phyloP scores from a whole-genome alignment of 176 grass and related monocot species.

The Typha latifolia region DNA sequence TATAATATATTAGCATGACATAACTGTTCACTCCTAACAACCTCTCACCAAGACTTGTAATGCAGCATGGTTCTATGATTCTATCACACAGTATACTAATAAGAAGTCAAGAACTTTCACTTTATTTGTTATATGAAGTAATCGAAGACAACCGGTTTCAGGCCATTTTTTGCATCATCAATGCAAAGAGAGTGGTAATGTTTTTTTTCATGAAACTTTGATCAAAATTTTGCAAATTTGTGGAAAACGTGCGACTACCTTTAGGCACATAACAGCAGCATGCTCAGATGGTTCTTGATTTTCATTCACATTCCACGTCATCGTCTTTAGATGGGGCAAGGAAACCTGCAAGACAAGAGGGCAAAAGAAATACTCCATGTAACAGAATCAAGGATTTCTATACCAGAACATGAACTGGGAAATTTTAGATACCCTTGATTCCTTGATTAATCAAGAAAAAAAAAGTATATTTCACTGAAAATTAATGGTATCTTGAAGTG shows the following conservation, averaged over 20 bases:
- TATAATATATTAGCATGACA: conserved; percentile 8
- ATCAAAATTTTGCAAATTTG: background rate
- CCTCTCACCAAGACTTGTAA: too few species aligned
- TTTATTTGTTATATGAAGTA: too few species aligned
- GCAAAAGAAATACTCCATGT: background rate
- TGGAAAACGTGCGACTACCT: conserved; percentile 18
- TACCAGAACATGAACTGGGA: background rate
- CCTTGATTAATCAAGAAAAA: background rate
- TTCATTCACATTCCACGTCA: conserved; percentile 21
- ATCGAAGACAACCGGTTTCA: background rate
- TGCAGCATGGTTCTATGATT: too few species aligned
- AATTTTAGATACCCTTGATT: too few species aligned
- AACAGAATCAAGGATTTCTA: background rate
- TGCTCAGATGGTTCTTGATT: conserved; percentile 29
- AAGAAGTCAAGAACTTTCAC: too few species aligned
- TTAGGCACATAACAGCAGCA: conserved; percentile 11
- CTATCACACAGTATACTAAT: too few species aligned
- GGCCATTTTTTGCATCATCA: background rate
- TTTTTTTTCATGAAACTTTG: background rate
- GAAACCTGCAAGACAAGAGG: conserved; percentile 22
- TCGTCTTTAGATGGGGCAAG: background rate
- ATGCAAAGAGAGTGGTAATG: background rate
- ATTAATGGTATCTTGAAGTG: background rate
- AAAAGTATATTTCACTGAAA: too few species aligned
- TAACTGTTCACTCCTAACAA: background rate